These are phyloP conservation scores for Fusarium albosuccineum DNA, from an alignment of 2,329 filamentous ascomycete species.

Conservation along the genomic window DNA sequence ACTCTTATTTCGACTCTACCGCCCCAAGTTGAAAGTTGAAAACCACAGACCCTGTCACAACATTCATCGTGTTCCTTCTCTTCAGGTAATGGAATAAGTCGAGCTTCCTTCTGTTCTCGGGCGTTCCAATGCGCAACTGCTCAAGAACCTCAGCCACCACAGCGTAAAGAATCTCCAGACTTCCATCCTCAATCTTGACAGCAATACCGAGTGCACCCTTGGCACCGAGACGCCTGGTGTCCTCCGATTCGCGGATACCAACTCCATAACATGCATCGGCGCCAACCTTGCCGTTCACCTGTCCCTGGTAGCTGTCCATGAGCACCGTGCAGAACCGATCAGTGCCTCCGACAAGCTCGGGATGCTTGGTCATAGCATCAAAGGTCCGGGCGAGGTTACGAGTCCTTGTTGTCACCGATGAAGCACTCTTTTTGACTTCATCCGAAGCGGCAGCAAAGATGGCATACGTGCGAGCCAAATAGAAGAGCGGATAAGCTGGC, in stretches of 20 bases:
- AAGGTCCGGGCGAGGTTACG: constrained; percentile 53
- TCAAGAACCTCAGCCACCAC: constrained; percentile 59
- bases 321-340: constrained; percentile 61
- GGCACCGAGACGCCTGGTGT: constrained; percentile 53
- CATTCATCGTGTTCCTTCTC: constrained; percentile 54
- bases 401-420: constrained; percentile 19
- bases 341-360: constrained; percentile 60
- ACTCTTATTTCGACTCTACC: neutral
- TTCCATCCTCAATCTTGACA: constrained; percentile 64
- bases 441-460: constrained; percentile 53
- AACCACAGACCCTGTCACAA: constrained; percentile 51
- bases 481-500: constrained; percentile 56
- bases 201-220: constrained; percentile 57
- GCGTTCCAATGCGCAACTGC: constrained; percentile 55
- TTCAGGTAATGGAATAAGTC: constrained; percentile 50
- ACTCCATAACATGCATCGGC: constrained; percentile 64
- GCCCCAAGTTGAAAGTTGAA: constrained; percentile 33
- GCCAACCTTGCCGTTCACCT: constrained; percentile 61
- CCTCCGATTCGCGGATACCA: constrained; percentile 54
- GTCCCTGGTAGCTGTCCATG: constrained; percentile 55
- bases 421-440: neutral
- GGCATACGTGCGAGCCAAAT: constrained; percentile 53
- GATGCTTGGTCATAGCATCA: constrained; percentile 56
- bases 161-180: constrained; percentile 57
- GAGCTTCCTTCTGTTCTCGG: constrained; percentile 48